Evolutionary conservation across 1,284 basidiomycete genomes (phyloP), one percentile per base, ranked within the genome.

Genomic region (Dichomitus squalens): DNA sequence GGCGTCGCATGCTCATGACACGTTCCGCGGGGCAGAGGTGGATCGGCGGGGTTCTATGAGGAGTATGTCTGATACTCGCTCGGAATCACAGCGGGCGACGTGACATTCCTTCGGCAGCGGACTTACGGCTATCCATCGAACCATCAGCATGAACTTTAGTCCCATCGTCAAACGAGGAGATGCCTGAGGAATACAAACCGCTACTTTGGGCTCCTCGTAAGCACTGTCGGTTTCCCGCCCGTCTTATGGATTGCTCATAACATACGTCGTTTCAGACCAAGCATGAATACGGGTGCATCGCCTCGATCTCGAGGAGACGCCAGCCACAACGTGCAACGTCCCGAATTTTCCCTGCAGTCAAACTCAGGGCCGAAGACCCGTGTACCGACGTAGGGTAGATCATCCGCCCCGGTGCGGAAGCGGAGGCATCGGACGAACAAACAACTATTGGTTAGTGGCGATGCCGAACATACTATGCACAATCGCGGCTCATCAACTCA

Each of bases 131-230:
- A 34, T 49, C 44, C 55, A 55, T 46, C 56, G 50, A 55, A 47
- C 51, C 49, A 49, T 58, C 57, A 53, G 57, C 23, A 65, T 66
- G 61, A 54, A 66, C 56, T 60, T 63, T 38, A 55, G 55, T 40
- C n/a, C 53, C 29, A 57, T 65, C 53, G 59, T 67, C 48, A 59
- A 60, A 57, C 60, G 57, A 44, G 56, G 41, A 41, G 60, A 61
- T 38, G 29, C 48, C 25, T 57, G 58, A 25, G 58, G 58, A 12
- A 51, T 59, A 39, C 55, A 55, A 49, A 61, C 61, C 58, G 59
- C 59, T 59, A 58, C 38, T 49, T 57, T 57, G 41, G 49, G 34
- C 39, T 35, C 52, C 53, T 38, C 53, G 59, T 49, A 25, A 41
- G 48, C 49, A 25, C 48, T 21, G 33, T 44, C 39, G 25, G 11